Base-by-base conservation (phyloP, 352 stramenopile genomes). In the Pythium volutum region DNA sequence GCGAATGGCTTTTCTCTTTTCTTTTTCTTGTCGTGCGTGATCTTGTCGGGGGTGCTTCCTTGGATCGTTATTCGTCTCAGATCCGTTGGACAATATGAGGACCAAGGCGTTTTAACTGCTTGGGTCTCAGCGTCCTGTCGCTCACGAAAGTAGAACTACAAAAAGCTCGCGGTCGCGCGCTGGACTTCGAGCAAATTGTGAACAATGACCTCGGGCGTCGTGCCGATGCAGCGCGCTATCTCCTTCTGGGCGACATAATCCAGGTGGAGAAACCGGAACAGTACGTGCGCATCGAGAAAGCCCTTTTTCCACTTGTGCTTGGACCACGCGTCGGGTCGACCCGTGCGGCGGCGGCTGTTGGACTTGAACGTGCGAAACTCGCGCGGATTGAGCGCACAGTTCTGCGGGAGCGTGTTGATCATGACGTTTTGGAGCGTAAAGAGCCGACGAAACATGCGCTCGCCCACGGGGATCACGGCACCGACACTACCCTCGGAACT, bases 281-380 rank as follows among this genome's bases (percentile, higher is more conserved):
- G 66, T 66, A 95, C 82, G 1, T 88, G 75, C 2, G 74, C 80
- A 52, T 95, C 86, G 55, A 95, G 55, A 59, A 95, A 95, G 41
- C 82, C 89, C 74, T 95, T 95, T 54, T 95, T 93, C 79, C 82
- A 92, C 70, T 95, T 95, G 45, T 91, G 84, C 70, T 91, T 95
- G 69, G 72, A 89, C 86, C 86, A 95, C 16, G 81, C 86, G 51
- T 95, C 86, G 0, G 78, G 64, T 23, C 86, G 70, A 9, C 86
- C 86, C 27, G 73, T 86, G 43, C 76, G 70, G n/a, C 69, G 74
- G 31, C 81, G 71, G 1, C 69, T 74, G 55, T 93, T 91, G 15
- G 79, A 69, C 70, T 91, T 88, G 51, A 93, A 66, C 59, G 76
- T 79, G 10, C 87, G 85, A 63, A 95, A 96, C 45, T 93, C 85